These are phyloP conservation scores for Micractinium conductrix DNA, from an alignment of 139 green algal species.

Conservation along the genomic window DNA sequence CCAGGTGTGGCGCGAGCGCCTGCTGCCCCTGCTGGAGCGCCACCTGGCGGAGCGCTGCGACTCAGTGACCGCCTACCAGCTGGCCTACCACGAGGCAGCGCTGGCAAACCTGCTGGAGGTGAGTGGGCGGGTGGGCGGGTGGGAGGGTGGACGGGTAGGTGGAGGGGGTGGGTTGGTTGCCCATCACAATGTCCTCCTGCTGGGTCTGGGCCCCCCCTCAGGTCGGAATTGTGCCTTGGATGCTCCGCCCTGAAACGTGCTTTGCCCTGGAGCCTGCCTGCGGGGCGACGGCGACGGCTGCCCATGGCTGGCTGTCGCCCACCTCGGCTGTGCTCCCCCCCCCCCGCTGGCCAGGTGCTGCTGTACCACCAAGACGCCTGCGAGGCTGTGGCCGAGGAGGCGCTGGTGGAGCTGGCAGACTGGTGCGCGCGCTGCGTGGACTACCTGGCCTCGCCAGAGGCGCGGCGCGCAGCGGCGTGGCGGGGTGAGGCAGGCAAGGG, in stretches of 20 bases:
- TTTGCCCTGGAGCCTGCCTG: too few relatives aligned
- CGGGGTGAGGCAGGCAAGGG: constrained; percentile 29
- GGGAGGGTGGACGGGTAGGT: too few relatives aligned
- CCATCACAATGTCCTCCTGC: too few relatives aligned
- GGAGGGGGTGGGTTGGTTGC: too few relatives aligned
- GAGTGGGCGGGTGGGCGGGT: background rate
- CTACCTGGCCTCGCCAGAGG: constrained; percentile 60
- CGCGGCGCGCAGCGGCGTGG: background rate
- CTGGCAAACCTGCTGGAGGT: constrained; percentile 89
- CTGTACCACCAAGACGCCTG: constrained; percentile 72
- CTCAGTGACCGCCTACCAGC: constrained; percentile 64
- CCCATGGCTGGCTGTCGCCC: too few relatives aligned
- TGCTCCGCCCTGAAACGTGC: too few relatives aligned
- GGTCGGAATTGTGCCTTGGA: too few relatives aligned
- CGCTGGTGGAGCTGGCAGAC: constrained; percentile 73
- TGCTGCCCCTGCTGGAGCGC: constrained; percentile 70
- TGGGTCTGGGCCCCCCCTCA: too few relatives aligned
- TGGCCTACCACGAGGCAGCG: constrained; percentile 78
- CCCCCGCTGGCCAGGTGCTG: constrained; percentile 50
- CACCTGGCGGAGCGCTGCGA: constrained; percentile 71
- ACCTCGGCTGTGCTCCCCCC: background rate
- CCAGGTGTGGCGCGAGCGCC: constrained; percentile 79
- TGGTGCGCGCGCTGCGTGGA: constrained; percentile 80
- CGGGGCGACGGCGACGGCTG: too few relatives aligned
- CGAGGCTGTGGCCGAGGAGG: constrained; percentile 71